Conservation (phyloP, 2,329 filamentous ascomycete genomes). For the Chrysoporthe deuterocubensis region DNA sequence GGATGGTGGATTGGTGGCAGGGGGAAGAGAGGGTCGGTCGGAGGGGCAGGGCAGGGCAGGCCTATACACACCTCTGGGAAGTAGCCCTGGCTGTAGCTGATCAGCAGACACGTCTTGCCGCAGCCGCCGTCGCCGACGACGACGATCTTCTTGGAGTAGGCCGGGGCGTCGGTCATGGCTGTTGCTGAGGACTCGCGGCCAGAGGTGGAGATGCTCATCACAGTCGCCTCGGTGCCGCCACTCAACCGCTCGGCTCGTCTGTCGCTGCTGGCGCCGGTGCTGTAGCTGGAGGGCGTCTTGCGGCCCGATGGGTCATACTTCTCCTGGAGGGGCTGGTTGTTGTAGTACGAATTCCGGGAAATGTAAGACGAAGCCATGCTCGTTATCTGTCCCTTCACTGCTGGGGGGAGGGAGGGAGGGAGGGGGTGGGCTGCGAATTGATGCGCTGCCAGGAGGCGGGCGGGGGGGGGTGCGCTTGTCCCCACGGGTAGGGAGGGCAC, state of each 20-base stretch:
- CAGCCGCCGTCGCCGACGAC: constrained; percentile 98
- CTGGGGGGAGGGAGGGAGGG: not conserved
- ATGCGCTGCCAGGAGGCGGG: constrained; percentile 29
- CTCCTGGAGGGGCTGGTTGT: constrained; percentile 43
- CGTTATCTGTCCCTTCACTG: not conserved
- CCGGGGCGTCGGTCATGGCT: constrained; percentile 84
- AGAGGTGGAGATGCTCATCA: constrained; percentile 70
- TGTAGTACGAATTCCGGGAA: constrained; percentile 59
- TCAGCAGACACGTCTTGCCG: constrained; percentile 97
- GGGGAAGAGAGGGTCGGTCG: not conserved
- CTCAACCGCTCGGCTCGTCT: constrained; percentile 69
- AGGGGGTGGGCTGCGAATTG: not conserved
- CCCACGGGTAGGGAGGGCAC: too few species aligned
- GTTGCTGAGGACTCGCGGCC: constrained; percentile 80
- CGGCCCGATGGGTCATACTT: constrained; percentile 41
- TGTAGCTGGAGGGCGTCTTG: constrained; percentile 25
- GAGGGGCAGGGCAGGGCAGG: not conserved
- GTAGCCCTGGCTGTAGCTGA: constrained; percentile 98
- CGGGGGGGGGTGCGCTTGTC: not conserved
- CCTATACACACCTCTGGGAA: constrained; percentile 83
- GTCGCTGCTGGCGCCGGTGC: constrained; percentile 32
- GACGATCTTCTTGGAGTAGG: constrained; percentile 98
- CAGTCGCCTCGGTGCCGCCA: constrained; percentile 88
- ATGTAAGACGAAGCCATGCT: constrained; percentile 57
- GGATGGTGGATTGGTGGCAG: not conserved